These are phyloP conservation scores for Kazachstania sp. DNA, from an alignment of 1,139 yeast genomes.

Conservation along the genomic window DNA sequence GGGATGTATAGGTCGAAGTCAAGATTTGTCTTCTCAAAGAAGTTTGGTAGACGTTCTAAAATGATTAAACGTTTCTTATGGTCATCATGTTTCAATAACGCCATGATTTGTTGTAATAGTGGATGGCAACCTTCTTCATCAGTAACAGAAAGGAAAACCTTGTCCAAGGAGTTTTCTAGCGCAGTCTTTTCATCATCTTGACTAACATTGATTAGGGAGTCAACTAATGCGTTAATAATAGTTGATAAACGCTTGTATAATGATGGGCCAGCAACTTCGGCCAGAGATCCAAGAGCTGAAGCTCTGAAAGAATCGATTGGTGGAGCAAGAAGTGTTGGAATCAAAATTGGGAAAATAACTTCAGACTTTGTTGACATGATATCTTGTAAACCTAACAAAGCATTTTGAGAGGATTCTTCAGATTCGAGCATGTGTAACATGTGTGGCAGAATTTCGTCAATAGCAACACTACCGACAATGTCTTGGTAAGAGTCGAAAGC, in stretches of 20 bases:
- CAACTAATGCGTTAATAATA: slow-evolving; percentile 65
- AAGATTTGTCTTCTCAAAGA: slow-evolving; percentile 55
- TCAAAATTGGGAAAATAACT: slow-evolving; percentile 84
- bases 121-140: slow-evolving; percentile 80
- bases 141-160: slow-evolving; percentile 60
- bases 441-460: slow-evolving; percentile 82
- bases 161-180: slow-evolving; percentile 52
- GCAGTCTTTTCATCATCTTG: slow-evolving; percentile 35
- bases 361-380: slow-evolving; percentile 88
- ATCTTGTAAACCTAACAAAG: slow-evolving; percentile 82
- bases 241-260: slow-evolving; percentile 62
- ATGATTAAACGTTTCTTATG: slow-evolving; percentile 56
- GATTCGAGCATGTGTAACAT: slow-evolving; percentile 64
- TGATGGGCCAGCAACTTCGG: slow-evolving; percentile 84
- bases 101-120: slow-evolving; percentile 69
- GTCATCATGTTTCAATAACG: slow-evolving; percentile 72
- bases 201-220: slow-evolving; percentile 41
- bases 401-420: slow-evolving; percentile 57
- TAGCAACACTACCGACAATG: slow-evolving; percentile 72
- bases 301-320: slow-evolving; percentile 85
- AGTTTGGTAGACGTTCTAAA: slow-evolving; percentile 60
- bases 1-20: slow-evolving; percentile 68
- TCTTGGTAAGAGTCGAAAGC: slow-evolving; percentile 85
- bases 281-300: slow-evolving; percentile 76
- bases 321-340: slow-evolving; percentile 73